Evolutionary conservation across 1,284 basidiomycete species (phyloP).

Genomic region (Apiotrichum brassicae): DNA sequence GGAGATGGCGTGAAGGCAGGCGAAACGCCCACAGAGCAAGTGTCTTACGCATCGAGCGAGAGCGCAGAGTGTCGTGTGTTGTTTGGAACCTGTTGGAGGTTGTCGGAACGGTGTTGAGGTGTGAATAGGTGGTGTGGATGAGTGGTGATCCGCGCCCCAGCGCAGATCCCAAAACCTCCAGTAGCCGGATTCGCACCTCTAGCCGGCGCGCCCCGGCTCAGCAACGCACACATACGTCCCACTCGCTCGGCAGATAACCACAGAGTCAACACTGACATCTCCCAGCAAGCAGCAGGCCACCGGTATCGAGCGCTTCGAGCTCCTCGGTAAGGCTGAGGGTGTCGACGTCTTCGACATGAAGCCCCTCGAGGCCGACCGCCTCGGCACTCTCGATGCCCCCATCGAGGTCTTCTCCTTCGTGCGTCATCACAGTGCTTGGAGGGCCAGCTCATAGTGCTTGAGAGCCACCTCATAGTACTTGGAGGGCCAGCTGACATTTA

Average conservation of each 20-base stretch:
- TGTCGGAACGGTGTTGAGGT: not conserved
- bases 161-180: no score
- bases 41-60: conserved; percentile 2
- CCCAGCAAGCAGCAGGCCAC: conserved; percentile 74
- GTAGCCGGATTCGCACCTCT: no score
- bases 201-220: no score
- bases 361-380: conserved; percentile 74
- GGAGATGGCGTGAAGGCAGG: conserved; percentile 43
- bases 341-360: conserved; percentile 84
- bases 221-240: no score
- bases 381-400: conserved; percentile 83
- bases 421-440: conserved; percentile 51
- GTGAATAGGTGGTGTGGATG: no score
- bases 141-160: no score
- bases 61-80: not conserved
- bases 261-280: not conserved
- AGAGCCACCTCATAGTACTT: no score
- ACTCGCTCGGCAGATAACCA: no score
- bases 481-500: no score
- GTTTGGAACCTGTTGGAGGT: not conserved
- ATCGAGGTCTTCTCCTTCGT: conserved; percentile 83
- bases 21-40: conserved; percentile 45
- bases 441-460: no score
- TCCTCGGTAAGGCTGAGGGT: conserved; percentile 81
- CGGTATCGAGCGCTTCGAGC: conserved; percentile 91